Evolutionary conservation across 2,329 filamentous ascomycete genomes (phyloP), one percentile per base, ranked within the genome.

Genomic region (Plectosphaerella cucumerina): DNA sequence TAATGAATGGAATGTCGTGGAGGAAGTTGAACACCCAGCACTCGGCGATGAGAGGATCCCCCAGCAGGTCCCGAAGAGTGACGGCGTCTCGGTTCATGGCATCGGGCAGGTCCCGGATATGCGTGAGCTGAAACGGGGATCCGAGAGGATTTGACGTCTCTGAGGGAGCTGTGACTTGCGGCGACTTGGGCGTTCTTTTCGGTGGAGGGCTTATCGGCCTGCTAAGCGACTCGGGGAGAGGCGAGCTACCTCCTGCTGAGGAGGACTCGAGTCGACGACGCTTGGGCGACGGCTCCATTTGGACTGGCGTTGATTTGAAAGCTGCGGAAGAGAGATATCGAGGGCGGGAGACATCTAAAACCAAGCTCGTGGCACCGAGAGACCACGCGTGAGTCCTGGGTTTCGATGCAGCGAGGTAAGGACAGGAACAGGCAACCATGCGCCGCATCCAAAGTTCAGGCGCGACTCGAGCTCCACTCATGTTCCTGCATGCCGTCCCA

Each of bases 41-140:
- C 61, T 87, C 82, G 37, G 79, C 77, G 50, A 94, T 89, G 55
- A 90, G 73, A 0, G 88, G 87, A 62, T 91, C 84, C 0, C 87
- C 82, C 1, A 95, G 74, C 6, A 95, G 75, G 52, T 90, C 86
- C 5, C 71, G 69, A 10, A 94, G 71, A 1, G 74, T 77, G 33
- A 93, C 67, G 0, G 88, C 75, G 63, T 87, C 87, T 21, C 73
- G 69, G 68, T 95, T 94, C 54, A 70, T 68, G 1, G 70, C 65
- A 2, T 72, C 65, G 2, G 82, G 73, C 0, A 92, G 70, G 58
- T 88, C 86, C 23, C 72, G 74, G 49, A 94, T 85, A 53, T 75
- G 77, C 0, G 87, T 92, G 14, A 94, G 78, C 51, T 84, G 82
- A 57, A 92, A 81, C 0, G 89, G 89, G 1, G 89, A 92, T 2